Evolutionary conservation across 805 yeast genomes (phyloP).

Genomic region (Starmerella bombicola): DNA sequence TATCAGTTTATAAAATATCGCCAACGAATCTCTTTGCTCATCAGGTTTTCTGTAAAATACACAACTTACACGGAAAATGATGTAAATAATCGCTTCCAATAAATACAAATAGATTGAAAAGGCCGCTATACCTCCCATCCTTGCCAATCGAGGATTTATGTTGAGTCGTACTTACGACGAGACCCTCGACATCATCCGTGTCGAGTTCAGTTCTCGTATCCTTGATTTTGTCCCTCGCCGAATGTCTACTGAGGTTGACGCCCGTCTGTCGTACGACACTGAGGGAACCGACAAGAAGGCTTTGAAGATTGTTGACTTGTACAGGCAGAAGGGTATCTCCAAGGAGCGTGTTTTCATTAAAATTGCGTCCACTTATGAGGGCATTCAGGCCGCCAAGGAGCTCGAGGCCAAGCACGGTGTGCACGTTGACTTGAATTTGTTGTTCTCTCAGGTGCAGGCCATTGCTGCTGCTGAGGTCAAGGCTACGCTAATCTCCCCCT

Average conservation of each 20-base stretch:
- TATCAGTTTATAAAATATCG: too few species aligned
- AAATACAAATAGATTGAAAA: too few species aligned
- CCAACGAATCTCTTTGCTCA: too few species aligned
- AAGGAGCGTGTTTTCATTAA: conserved; percentile 90
- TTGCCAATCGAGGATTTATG: too few species aligned
- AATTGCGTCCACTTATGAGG: conserved; percentile 98
- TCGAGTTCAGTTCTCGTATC: conserved; percentile 91
- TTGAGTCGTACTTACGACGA: too few species aligned
- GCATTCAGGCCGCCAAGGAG: conserved; percentile 96
- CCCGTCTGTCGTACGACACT: conserved; percentile 92
- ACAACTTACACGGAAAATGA: too few species aligned
- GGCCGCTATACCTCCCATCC: too few species aligned
- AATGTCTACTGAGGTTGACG: conserved; percentile 98
- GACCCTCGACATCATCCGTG: conserved; percentile 85
- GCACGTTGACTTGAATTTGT: conserved; percentile 88
- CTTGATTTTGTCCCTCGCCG: conserved; percentile 94
- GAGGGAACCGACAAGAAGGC: conserved; percentile 92
- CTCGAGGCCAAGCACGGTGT: conserved; percentile 81
- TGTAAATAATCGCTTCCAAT: too few species aligned
- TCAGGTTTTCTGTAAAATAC: too few species aligned
- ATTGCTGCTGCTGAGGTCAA: conserved; percentile 98
- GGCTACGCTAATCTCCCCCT: conserved; percentile 93
- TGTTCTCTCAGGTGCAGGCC: conserved; percentile 94
- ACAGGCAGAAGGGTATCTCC: conserved; percentile 69
- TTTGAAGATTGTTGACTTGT: conserved; percentile 72